These are phyloP conservation scores for Eimeria nieschulzi DNA, from an alignment of 169 alveolate genomes.

Conservation along the genomic window DNA sequence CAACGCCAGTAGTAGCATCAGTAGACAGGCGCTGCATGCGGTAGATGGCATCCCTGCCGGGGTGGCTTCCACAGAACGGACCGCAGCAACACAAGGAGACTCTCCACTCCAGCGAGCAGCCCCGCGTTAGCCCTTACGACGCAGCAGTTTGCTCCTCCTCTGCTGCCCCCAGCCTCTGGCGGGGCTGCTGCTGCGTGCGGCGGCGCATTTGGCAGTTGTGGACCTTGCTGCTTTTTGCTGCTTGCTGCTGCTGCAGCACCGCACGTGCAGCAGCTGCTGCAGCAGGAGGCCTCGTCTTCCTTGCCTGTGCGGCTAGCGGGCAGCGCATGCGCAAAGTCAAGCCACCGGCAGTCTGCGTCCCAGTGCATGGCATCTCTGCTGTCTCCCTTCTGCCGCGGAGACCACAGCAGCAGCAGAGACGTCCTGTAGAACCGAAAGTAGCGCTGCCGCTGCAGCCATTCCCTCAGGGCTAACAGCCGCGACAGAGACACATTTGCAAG, in stretches of 20 bases:
- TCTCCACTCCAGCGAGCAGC: neutral
- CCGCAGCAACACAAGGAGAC: neutral
- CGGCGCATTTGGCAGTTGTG: neutral
- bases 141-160: neutral
- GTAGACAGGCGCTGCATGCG: no score
- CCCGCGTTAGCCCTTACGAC: neutral
- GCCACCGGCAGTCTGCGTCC: neutral
- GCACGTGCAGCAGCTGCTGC: slow-evolving; percentile 1
- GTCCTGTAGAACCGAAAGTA: slow-evolving; percentile 38
- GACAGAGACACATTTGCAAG: slow-evolving; percentile 5
- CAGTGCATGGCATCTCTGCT: neutral
- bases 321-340: neutral
- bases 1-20: no score
- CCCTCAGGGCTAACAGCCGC: slow-evolving; percentile 15
- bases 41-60: no score
- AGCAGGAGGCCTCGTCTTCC: neutral
- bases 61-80: neutral
- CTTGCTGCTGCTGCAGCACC: slow-evolving; percentile 1
- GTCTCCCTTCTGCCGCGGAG: neutral
- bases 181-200: neutral
- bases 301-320: neutral
- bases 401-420: slow-evolving; percentile 12
- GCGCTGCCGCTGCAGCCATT: slow-evolving; percentile 39
- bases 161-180: neutral
- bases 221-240: neutral